phyloP scores from a whole-genome alignment of 2,329 filamentous ascomycete species.

The Periconia sp. region DNA sequence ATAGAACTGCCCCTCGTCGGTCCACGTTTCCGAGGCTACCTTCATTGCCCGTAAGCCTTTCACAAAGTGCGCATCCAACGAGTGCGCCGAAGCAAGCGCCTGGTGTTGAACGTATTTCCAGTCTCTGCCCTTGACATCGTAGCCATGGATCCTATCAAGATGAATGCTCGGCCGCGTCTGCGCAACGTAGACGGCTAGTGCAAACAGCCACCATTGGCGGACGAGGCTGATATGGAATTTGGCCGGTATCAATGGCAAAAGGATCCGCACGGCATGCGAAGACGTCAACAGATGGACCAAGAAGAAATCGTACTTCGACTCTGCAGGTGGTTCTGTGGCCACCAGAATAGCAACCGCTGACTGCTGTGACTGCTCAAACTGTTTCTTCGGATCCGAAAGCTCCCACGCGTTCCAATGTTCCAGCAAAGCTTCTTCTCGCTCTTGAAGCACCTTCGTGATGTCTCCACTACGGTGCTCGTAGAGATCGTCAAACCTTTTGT shows the following conservation, averaged over 20 bases:
- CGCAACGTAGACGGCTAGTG: conserved; percentile 74
- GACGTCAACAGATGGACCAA: conserved; percentile 79
- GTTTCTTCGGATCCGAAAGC: conserved; percentile 65
- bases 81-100: conserved; percentile 68
- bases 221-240: conserved; percentile 74
- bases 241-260: conserved; percentile 75
- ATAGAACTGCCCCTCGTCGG: conserved; percentile 66
- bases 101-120: conserved; percentile 78
- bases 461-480: conserved; percentile 65
- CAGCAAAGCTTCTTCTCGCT: conserved; percentile 70
- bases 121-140: conserved; percentile 63
- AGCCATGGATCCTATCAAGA: conserved; percentile 61
- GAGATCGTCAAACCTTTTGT: conserved; percentile 69
- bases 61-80: conserved; percentile 79
- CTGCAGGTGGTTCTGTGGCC: conserved; percentile 44
- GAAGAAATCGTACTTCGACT: conserved; percentile 74
- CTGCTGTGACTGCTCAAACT: conserved; percentile 71
- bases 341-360: conserved; percentile 62
- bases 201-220: conserved; percentile 87
- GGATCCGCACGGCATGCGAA: conserved; percentile 82
- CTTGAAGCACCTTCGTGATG: conserved; percentile 66
- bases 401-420: conserved; percentile 91
- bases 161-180: conserved; percentile 73
- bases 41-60: conserved; percentile 78
- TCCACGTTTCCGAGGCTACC: conserved; percentile 74